These are phyloP conservation scores for Parsonsia alboflavescens DNA, from an alignment of 257 asterid genomes.

Conservation along the genomic window DNA sequence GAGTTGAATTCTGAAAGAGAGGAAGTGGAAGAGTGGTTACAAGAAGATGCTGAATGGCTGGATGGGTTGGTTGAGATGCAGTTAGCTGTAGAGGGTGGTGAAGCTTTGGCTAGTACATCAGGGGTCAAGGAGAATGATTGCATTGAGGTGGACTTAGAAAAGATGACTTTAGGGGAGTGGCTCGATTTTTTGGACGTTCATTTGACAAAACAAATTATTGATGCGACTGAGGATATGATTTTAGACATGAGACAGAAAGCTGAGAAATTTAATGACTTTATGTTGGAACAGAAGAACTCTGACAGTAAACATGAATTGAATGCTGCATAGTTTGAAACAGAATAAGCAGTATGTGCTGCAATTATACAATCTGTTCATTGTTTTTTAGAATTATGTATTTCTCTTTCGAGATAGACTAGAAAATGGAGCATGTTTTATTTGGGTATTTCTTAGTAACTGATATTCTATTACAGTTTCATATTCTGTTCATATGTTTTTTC, in stretches of 20 bases:
- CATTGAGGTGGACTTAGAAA: conserved; percentile 38
- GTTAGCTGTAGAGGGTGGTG: conserved; percentile 15
- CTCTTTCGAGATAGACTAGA: not conserved
- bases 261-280: conserved; percentile 42
- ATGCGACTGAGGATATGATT: conserved; percentile 53
- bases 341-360: not conserved
- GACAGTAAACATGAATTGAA: conserved; percentile 15
- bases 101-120: conserved; percentile 30
- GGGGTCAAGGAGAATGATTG: conserved; percentile 18
- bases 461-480: too few species aligned
- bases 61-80: conserved; percentile 16
- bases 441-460: too few species aligned
- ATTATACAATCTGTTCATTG: too few species aligned
- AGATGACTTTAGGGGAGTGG: conserved; percentile 69
- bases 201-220: conserved; percentile 59
- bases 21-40: conserved; percentile 12
- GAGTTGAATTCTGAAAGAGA: conserved; percentile 6
- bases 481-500: too few species aligned
- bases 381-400: not conserved
- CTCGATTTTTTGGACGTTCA: conserved; percentile 45
- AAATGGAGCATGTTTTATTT: too few species aligned
- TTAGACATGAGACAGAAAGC: conserved; percentile 56
- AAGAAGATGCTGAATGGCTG: conserved; percentile 9
- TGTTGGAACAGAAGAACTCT: conserved; percentile 48
- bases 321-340: not conserved